Evolutionary conservation across 352 stramenopile species (phyloP), one percentile per base, ranked within the genome.

Genomic region (Phytopythium litorale): DNA sequence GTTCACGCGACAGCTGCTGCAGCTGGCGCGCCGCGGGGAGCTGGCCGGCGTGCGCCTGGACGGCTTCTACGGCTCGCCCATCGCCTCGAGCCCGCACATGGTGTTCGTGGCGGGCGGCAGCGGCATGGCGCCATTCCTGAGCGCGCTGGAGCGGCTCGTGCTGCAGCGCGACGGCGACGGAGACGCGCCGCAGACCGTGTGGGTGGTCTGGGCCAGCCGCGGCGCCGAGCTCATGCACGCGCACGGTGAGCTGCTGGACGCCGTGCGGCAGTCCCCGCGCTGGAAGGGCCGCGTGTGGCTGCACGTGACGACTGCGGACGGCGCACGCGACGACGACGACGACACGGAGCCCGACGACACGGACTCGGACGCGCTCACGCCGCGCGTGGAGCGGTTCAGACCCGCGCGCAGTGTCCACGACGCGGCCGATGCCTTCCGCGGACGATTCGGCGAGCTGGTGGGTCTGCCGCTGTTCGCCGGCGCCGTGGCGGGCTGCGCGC

Each of bases 61-160:
- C 60, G 81, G 84, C 43, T 92, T 88, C 63, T 92, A 91, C 62
- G 84, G 81, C 23, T 76, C 79, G 1, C 64, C 60, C 45, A 81
- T 92, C 28, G 55, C 76, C 48, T 62, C 76, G 42, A 60, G 71
- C 54, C 63, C 67, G 21, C 71, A 88, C 58, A 90, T 90, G 81
- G 70, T 91, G 4, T 84, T 91, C 51, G 53, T 91, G 38, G 81
- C 79, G 32, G 84, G 79, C 48, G 84, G 79, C 4, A 91, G 78
- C 33, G 84, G 84, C 9, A 87, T 92, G 74, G 87, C 82, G 7
- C 84, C 84, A 32, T 90, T 92, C 56, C 50, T 92, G 25, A 88
- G 79, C 43, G 51, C 84, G 19, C 38, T 90, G 0, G 79, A 89
- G 68, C 79, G 89, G 45, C 48, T 87, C 4, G 70, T 70, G 63